phyloP scores from a whole-genome alignment of 208 protist genomes.

The Leishmania aethiopica region DNA sequence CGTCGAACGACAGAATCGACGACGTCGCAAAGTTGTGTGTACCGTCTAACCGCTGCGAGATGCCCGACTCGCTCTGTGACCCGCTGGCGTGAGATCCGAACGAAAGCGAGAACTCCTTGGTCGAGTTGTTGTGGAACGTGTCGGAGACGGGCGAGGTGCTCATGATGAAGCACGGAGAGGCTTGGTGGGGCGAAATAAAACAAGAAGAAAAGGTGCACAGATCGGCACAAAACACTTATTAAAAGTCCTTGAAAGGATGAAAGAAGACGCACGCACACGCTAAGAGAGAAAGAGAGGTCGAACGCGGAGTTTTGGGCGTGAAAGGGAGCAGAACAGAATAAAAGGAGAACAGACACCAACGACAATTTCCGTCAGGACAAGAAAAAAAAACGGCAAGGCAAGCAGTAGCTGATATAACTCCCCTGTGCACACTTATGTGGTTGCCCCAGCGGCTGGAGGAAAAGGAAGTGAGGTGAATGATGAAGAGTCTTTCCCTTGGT shows the following conservation, averaged over 20 bases:
- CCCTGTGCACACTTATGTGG: background rate
- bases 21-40: conserved; percentile 1
- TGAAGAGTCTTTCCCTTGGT: background rate
- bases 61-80: conserved; percentile 8
- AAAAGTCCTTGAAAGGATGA: background rate
- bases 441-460: background rate
- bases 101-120: conserved; percentile 11
- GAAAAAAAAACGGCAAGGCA: background rate
- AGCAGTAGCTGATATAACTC: background rate
- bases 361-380: background rate
- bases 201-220: background rate
- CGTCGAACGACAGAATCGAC: conserved; percentile 8
- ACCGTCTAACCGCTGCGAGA: conserved; percentile 12
- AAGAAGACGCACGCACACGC: background rate
- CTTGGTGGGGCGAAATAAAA: background rate
- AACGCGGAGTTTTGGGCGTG: background rate
- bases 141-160: background rate
- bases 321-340: background rate
- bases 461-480: background rate
- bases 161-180: background rate
- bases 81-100: conserved; percentile 10
- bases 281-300: background rate
- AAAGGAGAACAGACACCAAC: background rate
- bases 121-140: background rate
- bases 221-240: conserved; percentile 1